Evolutionary conservation across 192 early-diverging fungal species (phyloP), one percentile per base, ranked within the genome.

Genomic region (Dissophora ornata): DNA sequence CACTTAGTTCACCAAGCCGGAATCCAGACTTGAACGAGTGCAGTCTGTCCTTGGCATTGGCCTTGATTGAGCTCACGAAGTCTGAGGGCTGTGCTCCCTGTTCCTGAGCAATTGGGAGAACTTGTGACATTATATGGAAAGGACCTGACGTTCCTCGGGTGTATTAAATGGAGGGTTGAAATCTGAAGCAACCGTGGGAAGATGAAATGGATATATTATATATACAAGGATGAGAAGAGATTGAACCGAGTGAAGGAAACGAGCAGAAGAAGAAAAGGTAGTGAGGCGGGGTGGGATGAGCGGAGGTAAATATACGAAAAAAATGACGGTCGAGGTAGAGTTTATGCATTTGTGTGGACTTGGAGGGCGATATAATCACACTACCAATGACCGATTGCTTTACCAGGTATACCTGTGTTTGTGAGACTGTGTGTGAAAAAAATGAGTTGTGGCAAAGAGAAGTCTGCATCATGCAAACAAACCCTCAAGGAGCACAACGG

Each of bases 1-100:
- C 89, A 63, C 87, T 88, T 57, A 90, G 81, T 64, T 90, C 86
- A 3, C 62, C 57, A 3, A 61, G 42, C 5, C 48, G 36, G 30
- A 69, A 55, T 10, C 58, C 57, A 7, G 57, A 54, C 28, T 48
- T 59, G 50, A 69, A 74, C n/a, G 71, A 55, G 24, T 7, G 3
- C 1, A 65, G 52, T 9, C 67, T 49, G 24, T 69, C 67, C n/a
- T 34, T 69, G 40, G 47, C 67, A 45, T 60, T 16, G 30, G 33
- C 51, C 44, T 61, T 69, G 42, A 69, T 2, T n/a, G 34, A 42
- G 19, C 59, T 33, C 22, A 59, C 40, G 19, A 69, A 8, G 57
- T 54, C 41, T 12, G 24, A 29, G 46, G 26, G 9, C 18, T 36
- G 34, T 15, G 21, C 63, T 15, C 26, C 45, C 1, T 69, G 46